A percentile compares a stretch with the other conserved stretches of the same genome.
Conservation (phyloP, 345 rosid species). For the Noccaea bulbosa region DNA sequence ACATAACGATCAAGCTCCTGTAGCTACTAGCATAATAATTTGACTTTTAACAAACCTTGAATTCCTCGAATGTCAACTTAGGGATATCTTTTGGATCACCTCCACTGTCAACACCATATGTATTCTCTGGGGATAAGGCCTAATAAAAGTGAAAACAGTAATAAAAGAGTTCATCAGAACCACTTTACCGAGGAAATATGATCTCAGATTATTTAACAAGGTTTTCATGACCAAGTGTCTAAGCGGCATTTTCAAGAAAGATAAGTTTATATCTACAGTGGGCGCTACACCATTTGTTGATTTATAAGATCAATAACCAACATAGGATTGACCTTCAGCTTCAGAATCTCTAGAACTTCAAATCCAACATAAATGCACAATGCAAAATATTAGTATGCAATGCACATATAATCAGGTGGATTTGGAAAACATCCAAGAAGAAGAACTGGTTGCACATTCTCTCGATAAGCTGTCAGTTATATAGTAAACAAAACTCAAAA, state of each 20-base stretch:
- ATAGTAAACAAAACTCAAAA: conserved; percentile 27
- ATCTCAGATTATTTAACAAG: conserved; percentile 14
- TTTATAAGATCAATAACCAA: conserved; percentile 14
- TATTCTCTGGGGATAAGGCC: conserved; percentile 91
- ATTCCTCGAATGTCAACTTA: conserved; percentile 82
- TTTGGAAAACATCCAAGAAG: conserved; percentile 31
- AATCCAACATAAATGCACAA: conserved; percentile 9
- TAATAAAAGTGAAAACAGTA: conserved; percentile 40
- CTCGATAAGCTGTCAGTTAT: conserved; percentile 12
- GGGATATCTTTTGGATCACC: conserved; percentile 95
- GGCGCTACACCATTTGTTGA: conserved; percentile 15
- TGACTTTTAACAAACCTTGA: conserved; percentile 56
- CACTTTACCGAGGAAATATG: neutral
- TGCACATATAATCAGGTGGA: conserved; percentile 6
- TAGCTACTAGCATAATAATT: conserved; percentile 16
- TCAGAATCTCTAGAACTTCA: conserved; percentile 14
- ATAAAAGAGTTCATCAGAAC: conserved; percentile 16
- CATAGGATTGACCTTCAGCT: neutral
- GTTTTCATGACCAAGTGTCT: conserved; percentile 5
- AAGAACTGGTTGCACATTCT: conserved; percentile 4
- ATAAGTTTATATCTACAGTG: conserved; percentile 2
- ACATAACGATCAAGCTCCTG: conserved; percentile 1
- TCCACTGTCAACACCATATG: conserved; percentile 98
- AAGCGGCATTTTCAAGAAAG: conserved; percentile 7
- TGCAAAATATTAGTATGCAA: conserved; percentile 12